Conservation (phyloP, 345 rosid genomes). For the Bruguiera sexangula region DNA sequence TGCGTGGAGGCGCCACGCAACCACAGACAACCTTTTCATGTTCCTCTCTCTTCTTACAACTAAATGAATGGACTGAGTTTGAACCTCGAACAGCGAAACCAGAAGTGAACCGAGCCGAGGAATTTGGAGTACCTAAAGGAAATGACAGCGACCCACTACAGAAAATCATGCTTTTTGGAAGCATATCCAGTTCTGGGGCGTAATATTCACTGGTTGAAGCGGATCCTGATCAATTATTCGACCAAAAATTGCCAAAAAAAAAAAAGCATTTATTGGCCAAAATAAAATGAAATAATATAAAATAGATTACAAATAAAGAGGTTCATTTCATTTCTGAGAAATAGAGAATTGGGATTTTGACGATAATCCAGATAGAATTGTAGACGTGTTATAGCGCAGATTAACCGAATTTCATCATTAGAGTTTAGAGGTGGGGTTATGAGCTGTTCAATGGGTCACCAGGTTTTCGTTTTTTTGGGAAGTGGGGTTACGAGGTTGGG, state of each 20-base stretch:
- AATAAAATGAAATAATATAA: not conserved
- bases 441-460: too few relatives aligned
- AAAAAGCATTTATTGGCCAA: not conserved
- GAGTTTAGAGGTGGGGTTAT: not conserved
- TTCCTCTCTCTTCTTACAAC: not conserved
- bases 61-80: not conserved
- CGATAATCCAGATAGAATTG: not conserved
- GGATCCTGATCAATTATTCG: not conserved
- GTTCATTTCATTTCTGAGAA: too few relatives aligned
- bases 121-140: not conserved
- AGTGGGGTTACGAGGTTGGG: too few relatives aligned
- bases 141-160: not conserved
- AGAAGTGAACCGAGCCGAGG: not conserved
- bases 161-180: not conserved
- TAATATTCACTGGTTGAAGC: not conserved
- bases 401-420: not conserved
- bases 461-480: too few relatives aligned
- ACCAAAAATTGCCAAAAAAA: not conserved
- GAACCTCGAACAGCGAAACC: not conserved
- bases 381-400: not conserved
- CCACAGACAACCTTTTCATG: slow-evolving; percentile 43
- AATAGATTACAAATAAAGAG: not conserved
- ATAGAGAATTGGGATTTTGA: not conserved
- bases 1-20: slow-evolving; percentile 52
- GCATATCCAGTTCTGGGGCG: not conserved